Conservation (phyloP, 225 moss, liverwort and hornwort species). For the Thuidium tamariscinum region DNA sequence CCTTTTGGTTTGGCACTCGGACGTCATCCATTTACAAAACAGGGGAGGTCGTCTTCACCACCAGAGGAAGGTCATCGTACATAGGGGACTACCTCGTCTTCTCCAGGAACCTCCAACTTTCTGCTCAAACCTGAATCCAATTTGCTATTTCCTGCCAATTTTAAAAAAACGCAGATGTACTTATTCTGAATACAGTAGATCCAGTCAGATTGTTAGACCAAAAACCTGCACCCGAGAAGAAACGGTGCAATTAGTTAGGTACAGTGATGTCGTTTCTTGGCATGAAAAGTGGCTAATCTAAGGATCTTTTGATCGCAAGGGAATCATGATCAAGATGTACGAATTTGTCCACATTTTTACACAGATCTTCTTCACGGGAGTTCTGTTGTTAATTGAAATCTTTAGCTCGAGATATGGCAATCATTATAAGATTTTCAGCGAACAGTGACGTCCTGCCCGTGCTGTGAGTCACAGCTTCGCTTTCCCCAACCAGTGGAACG, state of each 20-base stretch:
- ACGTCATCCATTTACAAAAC: not conserved
- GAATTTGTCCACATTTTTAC: slow-evolving; percentile 1
- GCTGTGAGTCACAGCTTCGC: not conserved
- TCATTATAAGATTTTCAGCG: not conserved
- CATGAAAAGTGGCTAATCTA: not conserved
- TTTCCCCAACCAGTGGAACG: not conserved
- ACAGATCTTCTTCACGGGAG: not conserved
- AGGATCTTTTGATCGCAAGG: not conserved
- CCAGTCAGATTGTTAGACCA: not conserved
- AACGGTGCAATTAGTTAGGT: not conserved
- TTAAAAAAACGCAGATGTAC: not conserved
- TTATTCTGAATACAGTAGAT: not conserved
- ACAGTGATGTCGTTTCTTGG: not conserved
- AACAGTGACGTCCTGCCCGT: not conserved
- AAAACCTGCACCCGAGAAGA: not conserved
- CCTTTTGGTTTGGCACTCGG: not conserved
- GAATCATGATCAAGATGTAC: not conserved
- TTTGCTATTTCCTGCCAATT: not conserved
- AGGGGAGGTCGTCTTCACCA: not conserved
- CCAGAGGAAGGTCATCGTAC: not conserved
- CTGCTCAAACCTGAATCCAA: not conserved
- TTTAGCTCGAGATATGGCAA: not conserved
- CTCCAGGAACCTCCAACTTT: not conserved
- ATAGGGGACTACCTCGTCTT: not conserved
- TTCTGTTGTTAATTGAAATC: not conserved